Base-by-base conservation (phyloP, 768 basidiomycete genomes). In the Rhodotorula graminis region DNA sequence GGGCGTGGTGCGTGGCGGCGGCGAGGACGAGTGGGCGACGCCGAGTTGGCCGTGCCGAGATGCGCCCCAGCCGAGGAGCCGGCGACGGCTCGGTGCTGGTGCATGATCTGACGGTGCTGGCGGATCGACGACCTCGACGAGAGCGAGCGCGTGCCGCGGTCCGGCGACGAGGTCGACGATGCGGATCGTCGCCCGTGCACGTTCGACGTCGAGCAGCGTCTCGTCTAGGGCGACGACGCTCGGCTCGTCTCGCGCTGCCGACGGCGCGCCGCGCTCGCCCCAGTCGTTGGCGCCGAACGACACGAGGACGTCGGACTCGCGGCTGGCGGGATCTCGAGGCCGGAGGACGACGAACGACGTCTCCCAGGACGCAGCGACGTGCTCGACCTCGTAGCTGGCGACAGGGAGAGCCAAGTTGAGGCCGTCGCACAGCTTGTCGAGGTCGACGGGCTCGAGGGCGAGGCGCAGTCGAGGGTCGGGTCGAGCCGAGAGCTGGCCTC, bases 261-360 rank as follows among this genome's bases (percentile, higher is more conserved):
- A 71, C n/a, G 2, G 86, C 89, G 58, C 85, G 2, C 92, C 92
- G 58, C 92, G 84, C 79, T 90, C 88, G 5, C 91, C 92, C 77
- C 88, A 92, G 78, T 92, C 92, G 81, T 94, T 85, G 3, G 88
- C 85, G 1, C 94, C 94, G 84, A 93, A 88, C 4, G 92, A 87
- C 33, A 95, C 77, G 42, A 94, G 62, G 10, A 81, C 69, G 64
- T 81, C 79, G 10, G 71, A 59, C 47, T 70, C 63, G 31, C 63
- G 23, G 8, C 25, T 4, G 0, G 52, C 18, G 11, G 25, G 18
- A 19, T 57, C 50, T 52, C 10, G 14, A 18, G 52, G 58, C 2
- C 65, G 84, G 23, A 92, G 81, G 5, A 88, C 88, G 58, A 91
- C 81, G 77, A 89, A 92, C 64, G 87, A 88, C 14, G 92, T 91